Evolutionary conservation across 176 grass and related monocot genomes (phyloP), one percentile per base, ranked within the genome.

Genomic region (Lolium perenne): DNA sequence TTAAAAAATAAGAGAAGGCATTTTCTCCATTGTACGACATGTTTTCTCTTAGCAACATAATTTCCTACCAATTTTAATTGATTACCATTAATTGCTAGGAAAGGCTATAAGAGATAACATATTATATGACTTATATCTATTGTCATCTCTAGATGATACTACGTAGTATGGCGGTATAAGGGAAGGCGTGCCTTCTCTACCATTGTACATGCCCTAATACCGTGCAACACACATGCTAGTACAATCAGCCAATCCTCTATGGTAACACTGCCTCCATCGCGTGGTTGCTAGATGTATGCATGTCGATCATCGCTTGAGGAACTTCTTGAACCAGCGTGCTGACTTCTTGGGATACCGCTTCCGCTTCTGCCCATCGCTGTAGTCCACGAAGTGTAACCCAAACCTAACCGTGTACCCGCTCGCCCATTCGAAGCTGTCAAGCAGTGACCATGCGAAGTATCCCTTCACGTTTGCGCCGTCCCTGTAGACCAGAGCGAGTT

Each of bases 401-500:
- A 92, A 92, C 2, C 90, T 79, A 41, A 86, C 72, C 1, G 80
- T 83, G 87, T 92, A 92, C 0, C 91, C 91, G 4, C 29, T 80
- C 7, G 14, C 38, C 91, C 87, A 92, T 38, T 92, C 91, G 29
- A 92, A 92, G 58, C 89, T 84, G 45, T 92, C 91, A 20, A 92
- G 73, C 22, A 92, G 59, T 0, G 91, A 92, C 84, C 87, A 93
- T 2, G 81, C 91, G 8, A 90, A 93, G 74, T 89, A 89, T 11
- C 84, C 91, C 86, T 80, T 87, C 63, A 92, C 67, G 32, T 92
- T 83, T n/a, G 82, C 87, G 9, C 90, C 87, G 35, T 84, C 72
- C 84, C 79, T 92, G 62, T 38, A 50, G 23, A 62, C 15, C 9
- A 63, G 26, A 16, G 5, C 56, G 22, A 22, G 16, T 18, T 60